A percentile compares a stretch with the other conserved stretches of the same genome.
These are phyloP conservation scores for Rhodotorula paludigena DNA, from an alignment of 768 basidiomycete genomes.

Conservation along the genomic window DNA sequence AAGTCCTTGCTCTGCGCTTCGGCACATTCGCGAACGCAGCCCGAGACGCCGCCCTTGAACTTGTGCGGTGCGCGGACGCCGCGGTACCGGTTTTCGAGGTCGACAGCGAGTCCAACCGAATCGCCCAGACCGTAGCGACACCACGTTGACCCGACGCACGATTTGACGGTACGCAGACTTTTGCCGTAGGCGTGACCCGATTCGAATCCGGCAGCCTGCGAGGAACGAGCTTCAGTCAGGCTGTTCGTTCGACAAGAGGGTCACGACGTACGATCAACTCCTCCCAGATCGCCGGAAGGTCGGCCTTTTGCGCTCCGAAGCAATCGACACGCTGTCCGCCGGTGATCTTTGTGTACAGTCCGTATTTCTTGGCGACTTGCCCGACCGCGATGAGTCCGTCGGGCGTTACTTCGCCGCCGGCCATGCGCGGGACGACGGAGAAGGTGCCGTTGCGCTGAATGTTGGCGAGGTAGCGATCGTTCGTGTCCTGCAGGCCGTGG, in stretches of 20 bases:
- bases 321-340: conserved; percentile 62
- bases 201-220: conserved; percentile 59
- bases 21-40: conserved; percentile 70
- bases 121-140: conserved; percentile 63
- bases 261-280: conserved; percentile 51
- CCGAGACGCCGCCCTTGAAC: conserved; percentile 69
- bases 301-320: conserved; percentile 66
- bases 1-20: conserved; percentile 65
- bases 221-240: neutral
- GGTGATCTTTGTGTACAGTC: conserved; percentile 59
- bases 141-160: conserved; percentile 66
- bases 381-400: conserved; percentile 63
- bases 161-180: conserved; percentile 67
- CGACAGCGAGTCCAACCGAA: conserved; percentile 66
- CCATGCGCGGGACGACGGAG: conserved; percentile 65
- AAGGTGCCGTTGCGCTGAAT: conserved; percentile 54
- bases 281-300: conserved; percentile 64
- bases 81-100: conserved; percentile 67
- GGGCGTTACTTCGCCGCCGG: conserved; percentile 67
- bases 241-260: too few species aligned
- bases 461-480: conserved; percentile 52
- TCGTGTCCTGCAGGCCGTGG: conserved; percentile 55
- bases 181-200: conserved; percentile 72
- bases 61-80: conserved; percentile 63
- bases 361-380: conserved; percentile 62